phyloP scores from a whole-genome alignment of 2,329 filamentous ascomycete species.

The Penicillium sp. region DNA sequence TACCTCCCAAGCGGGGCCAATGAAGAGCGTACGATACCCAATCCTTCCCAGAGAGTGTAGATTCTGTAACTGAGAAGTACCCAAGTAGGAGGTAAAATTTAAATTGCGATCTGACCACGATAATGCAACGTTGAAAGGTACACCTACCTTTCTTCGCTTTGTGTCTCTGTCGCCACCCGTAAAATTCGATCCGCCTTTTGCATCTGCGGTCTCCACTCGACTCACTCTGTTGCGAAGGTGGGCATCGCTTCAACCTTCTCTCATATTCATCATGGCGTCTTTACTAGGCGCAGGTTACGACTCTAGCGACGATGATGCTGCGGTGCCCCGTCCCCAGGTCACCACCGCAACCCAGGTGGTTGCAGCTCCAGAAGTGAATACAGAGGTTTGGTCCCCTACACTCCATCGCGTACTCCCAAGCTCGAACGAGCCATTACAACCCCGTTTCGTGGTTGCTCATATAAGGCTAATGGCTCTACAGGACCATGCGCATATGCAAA shows the following conservation, averaged over 20 bases:
- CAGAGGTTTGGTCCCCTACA: constrained; percentile 52
- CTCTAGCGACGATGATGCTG: constrained; percentile 48
- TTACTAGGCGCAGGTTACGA: constrained; percentile 45
- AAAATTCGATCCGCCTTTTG: constrained; percentile 26
- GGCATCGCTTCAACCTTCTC: not conserved
- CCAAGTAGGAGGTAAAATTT: not conserved
- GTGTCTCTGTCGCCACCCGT: constrained; percentile 28
- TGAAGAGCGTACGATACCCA: constrained; percentile 39
- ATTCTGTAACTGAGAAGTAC: not conserved
- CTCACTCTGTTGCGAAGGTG: constrained; percentile 3
- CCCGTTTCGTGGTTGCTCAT: constrained; percentile 1
- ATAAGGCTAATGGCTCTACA: constrained; percentile 41
- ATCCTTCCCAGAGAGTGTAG: not conserved
- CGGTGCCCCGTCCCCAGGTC: constrained; percentile 24
- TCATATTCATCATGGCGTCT: constrained; percentile 36
- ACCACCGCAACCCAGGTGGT: constrained; percentile 39
- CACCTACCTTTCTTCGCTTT: constrained; percentile 17
- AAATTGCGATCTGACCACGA: not conserved
- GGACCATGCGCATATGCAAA: constrained; percentile 49
- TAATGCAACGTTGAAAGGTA: not conserved
- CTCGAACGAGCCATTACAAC: not conserved
- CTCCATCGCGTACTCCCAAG: not conserved
- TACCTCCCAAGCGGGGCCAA: constrained; percentile 35
- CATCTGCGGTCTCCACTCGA: constrained; percentile 8
- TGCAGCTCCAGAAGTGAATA: constrained; percentile 51